Conservation (phyloP, 306 rosid species). For the Leucaena leucocephala region DNA sequence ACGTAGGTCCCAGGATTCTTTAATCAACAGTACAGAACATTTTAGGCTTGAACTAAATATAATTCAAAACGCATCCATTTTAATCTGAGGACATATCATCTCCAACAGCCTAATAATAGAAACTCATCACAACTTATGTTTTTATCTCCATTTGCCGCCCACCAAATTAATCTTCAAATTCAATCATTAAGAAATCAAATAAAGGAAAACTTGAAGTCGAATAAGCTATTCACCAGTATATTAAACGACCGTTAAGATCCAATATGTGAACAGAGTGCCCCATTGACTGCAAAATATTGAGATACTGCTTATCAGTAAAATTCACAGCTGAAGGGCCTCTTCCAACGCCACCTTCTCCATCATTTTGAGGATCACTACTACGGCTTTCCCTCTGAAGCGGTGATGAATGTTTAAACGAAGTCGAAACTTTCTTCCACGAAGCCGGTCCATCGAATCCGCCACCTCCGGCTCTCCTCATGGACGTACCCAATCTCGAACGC, state of each 20-base stretch:
- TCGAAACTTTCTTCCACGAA: constrained; percentile 60
- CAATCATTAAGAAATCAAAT: background rate
- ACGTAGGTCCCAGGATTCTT: constrained; percentile 6
- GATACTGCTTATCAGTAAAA: constrained; percentile 70
- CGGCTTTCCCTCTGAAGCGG: constrained; percentile 91
- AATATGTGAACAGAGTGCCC: constrained; percentile 90
- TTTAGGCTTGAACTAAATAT: constrained; percentile 19
- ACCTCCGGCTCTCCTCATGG: constrained; percentile 41
- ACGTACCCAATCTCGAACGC: constrained; percentile 63
- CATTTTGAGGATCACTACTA: constrained; percentile 51
- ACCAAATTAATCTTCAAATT: constrained; percentile 6
- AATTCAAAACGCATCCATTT: constrained; percentile 14
- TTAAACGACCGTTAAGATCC: constrained; percentile 69
- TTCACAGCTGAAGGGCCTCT: constrained; percentile 69
- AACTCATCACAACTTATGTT: constrained; percentile 4
- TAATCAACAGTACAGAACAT: constrained; percentile 32
- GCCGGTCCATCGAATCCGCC: constrained; percentile 38
- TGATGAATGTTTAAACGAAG: constrained; percentile 79
- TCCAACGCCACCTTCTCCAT: constrained; percentile 30
- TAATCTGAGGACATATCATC: constrained; percentile 14
- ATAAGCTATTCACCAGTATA: constrained; percentile 65
- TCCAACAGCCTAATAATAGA: constrained; percentile 16
- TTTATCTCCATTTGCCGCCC: constrained; percentile 30
- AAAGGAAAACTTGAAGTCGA: background rate
- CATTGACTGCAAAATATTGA: constrained; percentile 91